phyloP scores from a whole-genome alignment of 2,329 filamentous ascomycete species.

The Colletotrichum destructivum region DNA sequence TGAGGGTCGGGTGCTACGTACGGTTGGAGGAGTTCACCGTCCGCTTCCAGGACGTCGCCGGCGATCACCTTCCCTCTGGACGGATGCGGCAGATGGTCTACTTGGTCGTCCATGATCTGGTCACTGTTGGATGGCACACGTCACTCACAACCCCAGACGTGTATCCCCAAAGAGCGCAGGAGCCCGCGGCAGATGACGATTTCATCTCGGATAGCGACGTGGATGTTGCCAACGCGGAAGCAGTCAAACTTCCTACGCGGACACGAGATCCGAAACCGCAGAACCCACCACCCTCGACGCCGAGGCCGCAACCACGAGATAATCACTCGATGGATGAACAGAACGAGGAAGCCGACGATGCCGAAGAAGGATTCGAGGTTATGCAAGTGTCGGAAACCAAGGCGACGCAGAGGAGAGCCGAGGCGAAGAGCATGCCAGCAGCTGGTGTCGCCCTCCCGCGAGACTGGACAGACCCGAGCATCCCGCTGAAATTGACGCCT shows the following conservation, averaged over 20 bases:
- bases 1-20: constrained; percentile 65
- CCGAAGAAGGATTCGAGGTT: constrained; percentile 52
- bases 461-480: constrained; percentile 58
- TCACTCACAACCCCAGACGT: constrained; percentile 2
- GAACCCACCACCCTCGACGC: not conserved
- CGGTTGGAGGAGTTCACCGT: constrained; percentile 57
- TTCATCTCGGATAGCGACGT: constrained; percentile 38
- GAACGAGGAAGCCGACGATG: constrained; percentile 45
- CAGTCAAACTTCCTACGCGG: constrained; percentile 6
- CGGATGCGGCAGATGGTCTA: constrained; percentile 55
- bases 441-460: constrained; percentile 56
- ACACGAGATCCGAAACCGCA: constrained; percentile 1
- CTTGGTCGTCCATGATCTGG: constrained; percentile 62
- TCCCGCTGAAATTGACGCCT: constrained; percentile 66
- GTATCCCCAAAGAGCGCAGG: not conserved
- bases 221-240: constrained; percentile 29
- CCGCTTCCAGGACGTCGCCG: constrained; percentile 12
- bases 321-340: not conserved
- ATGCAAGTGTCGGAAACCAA: constrained; percentile 47
- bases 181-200: constrained; percentile 18
- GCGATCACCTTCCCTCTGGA: constrained; percentile 18
- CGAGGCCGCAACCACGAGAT: not conserved
- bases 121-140: constrained; percentile 63
- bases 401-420: constrained; percentile 15
- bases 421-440: constrained; percentile 11